Evolutionary conservation across 306 rosid genomes (phyloP).

Genomic region (Abrus pulchellus): DNA sequence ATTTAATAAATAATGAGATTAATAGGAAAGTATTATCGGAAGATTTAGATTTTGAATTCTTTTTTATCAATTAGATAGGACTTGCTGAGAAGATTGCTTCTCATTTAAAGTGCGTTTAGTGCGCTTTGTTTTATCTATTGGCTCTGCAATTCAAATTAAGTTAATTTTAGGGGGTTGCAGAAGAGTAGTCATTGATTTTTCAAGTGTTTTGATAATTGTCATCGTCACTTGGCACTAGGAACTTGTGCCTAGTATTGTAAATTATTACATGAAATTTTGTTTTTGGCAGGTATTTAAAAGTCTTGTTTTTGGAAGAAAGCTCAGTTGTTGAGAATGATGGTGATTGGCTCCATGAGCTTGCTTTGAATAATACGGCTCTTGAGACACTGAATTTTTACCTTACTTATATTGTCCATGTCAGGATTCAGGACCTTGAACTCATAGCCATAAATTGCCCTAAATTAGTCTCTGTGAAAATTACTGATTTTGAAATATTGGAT

Average conservation of each 20-base stretch:
- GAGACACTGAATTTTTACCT: slow-evolving; percentile 87
- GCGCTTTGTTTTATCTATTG: slow-evolving; percentile 12
- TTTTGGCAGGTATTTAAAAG: slow-evolving; percentile 73
- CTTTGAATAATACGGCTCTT: slow-evolving; percentile 81
- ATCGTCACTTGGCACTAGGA: slow-evolving; percentile 28
- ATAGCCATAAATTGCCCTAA: slow-evolving; percentile 83
- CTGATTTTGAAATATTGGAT: slow-evolving; percentile 77
- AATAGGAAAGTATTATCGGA: not conserved
- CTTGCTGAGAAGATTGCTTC: not conserved
- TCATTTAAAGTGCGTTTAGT: slow-evolving; percentile 3
- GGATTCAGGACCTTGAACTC: slow-evolving; percentile 82
- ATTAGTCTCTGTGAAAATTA: slow-evolving; percentile 77
- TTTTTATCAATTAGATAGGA: not conserved
- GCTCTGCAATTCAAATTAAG: slow-evolving; percentile 18
- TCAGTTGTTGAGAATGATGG: slow-evolving; percentile 72
- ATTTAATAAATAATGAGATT: not conserved
- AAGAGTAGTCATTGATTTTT: not conserved
- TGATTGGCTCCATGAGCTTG: slow-evolving; percentile 89
- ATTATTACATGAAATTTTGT: not conserved
- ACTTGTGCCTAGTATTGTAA: slow-evolving; percentile 21
- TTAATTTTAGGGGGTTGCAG: no score
- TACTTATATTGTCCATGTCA: slow-evolving; percentile 71
- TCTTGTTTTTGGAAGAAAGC: slow-evolving; percentile 91
- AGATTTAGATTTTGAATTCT: not conserved
- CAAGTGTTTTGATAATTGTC: not conserved